These are phyloP conservation scores for Trichoderma cornu-damae DNA, from an alignment of 2,329 filamentous ascomycete species.

Conservation along the genomic window DNA sequence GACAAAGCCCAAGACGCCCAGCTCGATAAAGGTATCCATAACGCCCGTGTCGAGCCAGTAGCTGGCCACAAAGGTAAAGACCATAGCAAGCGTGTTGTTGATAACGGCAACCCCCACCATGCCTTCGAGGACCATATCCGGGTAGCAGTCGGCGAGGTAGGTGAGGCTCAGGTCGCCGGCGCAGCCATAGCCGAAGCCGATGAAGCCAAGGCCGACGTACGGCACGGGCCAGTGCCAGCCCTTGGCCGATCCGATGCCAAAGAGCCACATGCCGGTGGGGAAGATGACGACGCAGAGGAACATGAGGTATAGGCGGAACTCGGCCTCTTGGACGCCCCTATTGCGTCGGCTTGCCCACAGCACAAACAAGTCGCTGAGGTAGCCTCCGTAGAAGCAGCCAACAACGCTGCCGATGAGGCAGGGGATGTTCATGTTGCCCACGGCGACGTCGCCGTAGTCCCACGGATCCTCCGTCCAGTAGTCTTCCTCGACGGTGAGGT, in stretches of 20 bases:
- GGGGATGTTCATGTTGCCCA: slow-evolving; percentile 55
- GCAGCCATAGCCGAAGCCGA: slow-evolving; percentile 56
- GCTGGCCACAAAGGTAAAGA: slow-evolving; percentile 49
- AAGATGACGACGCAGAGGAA: slow-evolving; percentile 46
- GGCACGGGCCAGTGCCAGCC: slow-evolving; percentile 50
- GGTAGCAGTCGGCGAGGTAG: slow-evolving; percentile 52
- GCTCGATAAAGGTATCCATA: slow-evolving; percentile 46
- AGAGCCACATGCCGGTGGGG: slow-evolving; percentile 48
- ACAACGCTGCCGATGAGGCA: slow-evolving; percentile 50
- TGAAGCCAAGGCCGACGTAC: slow-evolving; percentile 52
- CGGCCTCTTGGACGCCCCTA: slow-evolving; percentile 50
- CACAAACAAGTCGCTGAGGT: slow-evolving; percentile 52
- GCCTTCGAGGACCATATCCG: slow-evolving; percentile 52
- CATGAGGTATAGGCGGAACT: slow-evolving; percentile 50
- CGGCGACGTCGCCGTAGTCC: slow-evolving; percentile 49
- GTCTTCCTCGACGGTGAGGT: slow-evolving; percentile 53
- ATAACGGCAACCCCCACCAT: slow-evolving; percentile 55
- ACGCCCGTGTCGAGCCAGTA: slow-evolving; percentile 46
- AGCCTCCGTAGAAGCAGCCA: slow-evolving; percentile 54
- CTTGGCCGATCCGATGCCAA: slow-evolving; percentile 47
- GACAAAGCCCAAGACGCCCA: slow-evolving; percentile 47
- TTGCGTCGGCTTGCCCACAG: slow-evolving; percentile 51
- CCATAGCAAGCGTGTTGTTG: slow-evolving; percentile 50
- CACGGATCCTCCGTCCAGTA: slow-evolving; percentile 50
- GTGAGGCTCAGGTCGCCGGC: slow-evolving; percentile 52